Base-by-base conservation (phyloP, 495 filamentous ascomycete genomes). In the Hypoxylon rickii region DNA sequence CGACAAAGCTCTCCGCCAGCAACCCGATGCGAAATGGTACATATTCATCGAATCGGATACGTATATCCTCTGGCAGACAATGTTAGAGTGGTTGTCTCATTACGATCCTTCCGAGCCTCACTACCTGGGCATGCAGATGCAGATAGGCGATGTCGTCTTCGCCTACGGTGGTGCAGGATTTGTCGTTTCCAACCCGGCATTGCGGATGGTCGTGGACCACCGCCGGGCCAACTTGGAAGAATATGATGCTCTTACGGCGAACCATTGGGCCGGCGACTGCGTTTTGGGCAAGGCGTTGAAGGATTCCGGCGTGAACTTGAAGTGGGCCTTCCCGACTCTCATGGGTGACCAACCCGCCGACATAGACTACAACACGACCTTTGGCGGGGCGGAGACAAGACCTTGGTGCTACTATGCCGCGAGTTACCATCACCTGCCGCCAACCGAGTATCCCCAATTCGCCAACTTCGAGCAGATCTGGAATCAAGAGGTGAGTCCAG, bases 11-110 rank as follows among this genome's bases (percentile, higher is more conserved):
- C 70, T 75, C 32, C 61, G 67, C 18, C 56, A 69, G 47, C 65
- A 65, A 29, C 75, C 77, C n/a, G 53, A 79, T n/a, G 76, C 75
- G 37, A 74, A 80, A 24, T 88, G 84, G 85, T 88, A 77, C 54
- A 72, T 86, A 42, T 86, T 86, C 70, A 77, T 85, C 49, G 85
- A 86, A 55, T 79, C 79, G 0, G 85, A 88, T 56, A 83, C 82
- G 3, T 86, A 83, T 56, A 65, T 85, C 7, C 66, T 86, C 40
- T 85, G 82, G 82, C 65, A 73, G 55, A 81, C 78, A 18, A 50
- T 86, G 43, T 58, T 84, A 7, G 66, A 63, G 19, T 85, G 79
- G 73, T 63, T 87, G 21, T 44, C 43, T 2, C 55, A 72, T 16
- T 73, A 83, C 20, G 72, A 83, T 53, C 47, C 75, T 3, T 52